phyloP scores from a whole-genome alignment of 768 basidiomycete species.

The Mycena filopes region DNA sequence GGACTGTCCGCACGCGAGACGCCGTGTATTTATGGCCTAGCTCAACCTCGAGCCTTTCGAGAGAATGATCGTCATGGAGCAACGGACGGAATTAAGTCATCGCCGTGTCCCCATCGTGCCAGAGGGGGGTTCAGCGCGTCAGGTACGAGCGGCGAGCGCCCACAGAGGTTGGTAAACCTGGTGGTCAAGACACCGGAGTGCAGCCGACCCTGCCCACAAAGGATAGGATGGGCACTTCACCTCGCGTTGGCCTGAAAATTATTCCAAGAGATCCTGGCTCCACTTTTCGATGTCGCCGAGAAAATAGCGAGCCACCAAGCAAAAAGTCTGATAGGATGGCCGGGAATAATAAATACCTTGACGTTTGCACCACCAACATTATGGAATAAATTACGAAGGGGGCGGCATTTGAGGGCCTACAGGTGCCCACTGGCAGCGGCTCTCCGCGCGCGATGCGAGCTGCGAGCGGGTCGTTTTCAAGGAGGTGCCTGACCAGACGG shows the following conservation, averaged over 20 bases:
- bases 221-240: no score
- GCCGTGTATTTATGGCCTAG: neutral
- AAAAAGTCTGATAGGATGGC: no score
- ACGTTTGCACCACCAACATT: neutral
- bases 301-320: no score
- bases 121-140: neutral
- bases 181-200: no score
- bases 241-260: neutral
- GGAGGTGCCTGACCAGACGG: no score
- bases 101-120: neutral
- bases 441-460: no score
- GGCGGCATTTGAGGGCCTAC: neutral
- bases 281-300: no score
- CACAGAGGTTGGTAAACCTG: no score
- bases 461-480: no score
- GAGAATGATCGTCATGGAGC: neutral
- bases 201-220: no score
- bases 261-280: no score
- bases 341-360: no score
- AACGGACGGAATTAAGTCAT: neutral
- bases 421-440: neutral
- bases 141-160: neutral
- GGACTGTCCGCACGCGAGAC: neutral
- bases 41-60: neutral
- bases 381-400: neutral